Evolutionary conservation across 306 rosid genomes (phyloP).

Genomic region (Acacia melanoxylon): DNA sequence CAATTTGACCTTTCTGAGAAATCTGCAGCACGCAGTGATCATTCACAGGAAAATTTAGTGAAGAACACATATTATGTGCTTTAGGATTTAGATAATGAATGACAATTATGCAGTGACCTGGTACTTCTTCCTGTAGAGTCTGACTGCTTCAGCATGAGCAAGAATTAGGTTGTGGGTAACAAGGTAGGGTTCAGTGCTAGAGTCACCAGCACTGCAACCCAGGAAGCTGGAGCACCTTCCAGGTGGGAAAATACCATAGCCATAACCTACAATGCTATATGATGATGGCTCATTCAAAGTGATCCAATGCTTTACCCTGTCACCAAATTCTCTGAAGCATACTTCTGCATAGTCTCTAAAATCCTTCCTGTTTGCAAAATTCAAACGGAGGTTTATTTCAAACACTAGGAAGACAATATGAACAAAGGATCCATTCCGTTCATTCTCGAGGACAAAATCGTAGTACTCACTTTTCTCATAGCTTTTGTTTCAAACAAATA

Average conservation of each 20-base stretch:
- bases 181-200: slow-evolving; percentile 44
- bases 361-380: slow-evolving; percentile 34
- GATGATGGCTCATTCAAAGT: slow-evolving; percentile 55
- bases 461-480: not conserved
- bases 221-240: slow-evolving; percentile 48
- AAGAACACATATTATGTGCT: not conserved
- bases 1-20: slow-evolving; percentile 10
- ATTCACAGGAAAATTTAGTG: not conserved
- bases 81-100: not conserved
- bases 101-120: slow-evolving; percentile 25
- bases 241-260: slow-evolving; percentile 40
- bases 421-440: not conserved
- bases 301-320: slow-evolving; percentile 57
- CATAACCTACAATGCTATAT: slow-evolving; percentile 33
- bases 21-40: not conserved
- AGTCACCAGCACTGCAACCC: slow-evolving; percentile 33
- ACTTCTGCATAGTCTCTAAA: slow-evolving; percentile 46
- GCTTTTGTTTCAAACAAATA: not conserved
- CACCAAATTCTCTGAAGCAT: slow-evolving; percentile 59
- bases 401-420: not conserved
- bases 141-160: slow-evolving; percentile 44
- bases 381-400: not conserved
- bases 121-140: slow-evolving; percentile 34
- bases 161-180: slow-evolving; percentile 36
- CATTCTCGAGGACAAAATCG: not conserved